Base-by-base conservation (phyloP, 2,329 filamentous ascomycete species). In the Cryphonectria radicalis region DNA sequence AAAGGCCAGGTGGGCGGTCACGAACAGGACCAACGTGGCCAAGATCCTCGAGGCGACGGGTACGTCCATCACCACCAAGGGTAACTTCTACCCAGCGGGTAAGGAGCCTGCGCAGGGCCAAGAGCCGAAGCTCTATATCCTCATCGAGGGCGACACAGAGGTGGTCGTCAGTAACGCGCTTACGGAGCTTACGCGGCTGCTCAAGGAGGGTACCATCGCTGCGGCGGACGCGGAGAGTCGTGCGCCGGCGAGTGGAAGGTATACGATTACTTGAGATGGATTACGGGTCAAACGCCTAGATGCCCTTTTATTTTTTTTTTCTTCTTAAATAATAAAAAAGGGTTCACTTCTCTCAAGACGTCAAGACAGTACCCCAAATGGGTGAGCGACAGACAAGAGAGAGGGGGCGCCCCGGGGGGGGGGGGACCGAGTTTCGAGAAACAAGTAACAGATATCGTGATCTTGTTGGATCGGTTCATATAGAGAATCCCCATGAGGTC, bases 1-100 rank as follows among this genome's bases (percentile, higher is more conserved):
- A 81, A 98, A 98, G 86, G 96, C 96, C 74, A 90, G 96, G 76
- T 99, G 96, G 96, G 95, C 94, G 14, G 96, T 99, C 83, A 99
- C 96, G 55, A 99, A 99, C 81, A 90, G 96, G 75, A 98, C 96
- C 50, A 99, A 99, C 78, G 96, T 99, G 70, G 95, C 95, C 76
- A 99, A 98, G 86, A 98, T 99, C 76, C 87, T 99, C 74, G 96
- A 99, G 78, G 89, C 93, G 13, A 98, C 95, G 0, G 95, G 94
- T 57, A 97, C 95, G 1, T 97, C 94, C 8, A 99, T 99, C 80
- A 99, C 96, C 0, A 98, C 94, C 62, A 99, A 99, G 84, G 96
- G 96, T 75, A 96, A 88, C 73, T 98, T 94, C 81, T 98, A 98
- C 77, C 81, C 91, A 1, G 78, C 90, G 1, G 95, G 94, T 75